phyloP scores from a whole-genome alignment of 139 green algal genomes.

The Chlamydomonas incerta region DNA sequence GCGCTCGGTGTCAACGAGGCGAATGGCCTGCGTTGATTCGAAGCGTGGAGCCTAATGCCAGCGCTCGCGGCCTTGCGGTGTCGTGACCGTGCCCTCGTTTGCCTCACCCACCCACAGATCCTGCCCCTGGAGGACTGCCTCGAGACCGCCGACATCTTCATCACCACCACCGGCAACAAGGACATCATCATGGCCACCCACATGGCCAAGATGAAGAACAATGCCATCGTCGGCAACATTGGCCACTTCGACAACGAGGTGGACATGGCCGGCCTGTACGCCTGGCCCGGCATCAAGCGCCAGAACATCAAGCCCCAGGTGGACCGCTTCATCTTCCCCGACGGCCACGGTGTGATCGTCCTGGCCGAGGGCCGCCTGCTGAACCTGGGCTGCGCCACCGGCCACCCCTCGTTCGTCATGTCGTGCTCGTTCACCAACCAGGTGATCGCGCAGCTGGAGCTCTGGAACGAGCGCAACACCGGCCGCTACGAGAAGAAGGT shows the following conservation, averaged over 20 bases:
- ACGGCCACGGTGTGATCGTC: conserved; percentile 98
- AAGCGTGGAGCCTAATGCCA: too few species aligned
- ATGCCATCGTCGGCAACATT: conserved; percentile 99
- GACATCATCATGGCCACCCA: conserved; percentile 97
- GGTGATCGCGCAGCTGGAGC: conserved; percentile 98
- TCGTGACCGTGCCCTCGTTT: too few species aligned
- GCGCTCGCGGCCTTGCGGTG: too few species aligned
- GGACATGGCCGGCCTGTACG: conserved; percentile 95
- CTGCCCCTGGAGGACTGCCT: conserved; percentile 90
- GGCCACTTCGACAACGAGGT: conserved; percentile 99
- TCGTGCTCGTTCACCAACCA: conserved; percentile 99
- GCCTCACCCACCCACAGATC: conserved; percentile 77
- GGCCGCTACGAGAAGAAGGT: conserved; percentile 99
- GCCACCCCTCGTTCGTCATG: conserved; percentile 99
- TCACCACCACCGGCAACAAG: conserved; percentile 99
- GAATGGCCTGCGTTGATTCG: too few species aligned
- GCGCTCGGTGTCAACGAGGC: too few species aligned
- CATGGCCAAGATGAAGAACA: conserved; percentile 99
- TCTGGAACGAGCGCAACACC: conserved; percentile 97
- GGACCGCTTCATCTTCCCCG: conserved; percentile 99
- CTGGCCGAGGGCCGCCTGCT: conserved; percentile 99
- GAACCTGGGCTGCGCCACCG: conserved; percentile 99
- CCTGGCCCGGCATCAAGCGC: conserved; percentile 92
- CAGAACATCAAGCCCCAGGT: conserved; percentile 98
- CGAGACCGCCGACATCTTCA: conserved; percentile 94